Conservation (phyloP, 208 protist species). For the Giardia duodenalis region DNA sequence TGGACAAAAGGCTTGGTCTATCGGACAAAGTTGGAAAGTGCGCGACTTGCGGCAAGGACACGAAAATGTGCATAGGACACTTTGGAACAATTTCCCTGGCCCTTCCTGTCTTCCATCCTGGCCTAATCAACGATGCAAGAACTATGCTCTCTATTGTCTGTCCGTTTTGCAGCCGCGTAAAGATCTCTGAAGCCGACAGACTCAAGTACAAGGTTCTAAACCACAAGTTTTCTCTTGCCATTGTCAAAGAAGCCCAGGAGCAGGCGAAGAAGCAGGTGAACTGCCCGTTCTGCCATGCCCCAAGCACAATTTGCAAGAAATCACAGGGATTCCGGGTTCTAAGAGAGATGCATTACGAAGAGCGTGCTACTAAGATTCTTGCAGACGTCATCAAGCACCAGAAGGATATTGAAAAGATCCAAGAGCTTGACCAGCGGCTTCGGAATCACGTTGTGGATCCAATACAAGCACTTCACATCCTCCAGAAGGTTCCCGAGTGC, state of each 20-base stretch:
- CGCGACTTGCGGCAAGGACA: neutral
- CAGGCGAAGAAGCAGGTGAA: neutral
- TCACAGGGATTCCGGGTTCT: neutral
- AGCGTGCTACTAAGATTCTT: no score
- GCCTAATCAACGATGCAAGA: conserved; percentile 76
- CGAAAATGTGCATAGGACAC: conserved; percentile 76
- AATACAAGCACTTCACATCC: neutral
- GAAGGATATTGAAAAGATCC: neutral
- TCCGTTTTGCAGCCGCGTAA: conserved; percentile 71
- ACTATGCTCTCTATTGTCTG: conserved; percentile 84
- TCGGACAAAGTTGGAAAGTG: neutral
- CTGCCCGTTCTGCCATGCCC: neutral
- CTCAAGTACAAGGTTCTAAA: conserved; percentile 44
- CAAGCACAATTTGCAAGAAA: neutral
- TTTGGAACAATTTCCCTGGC: conserved; percentile 86
- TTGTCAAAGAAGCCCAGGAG: neutral
- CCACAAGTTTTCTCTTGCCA: conserved; percentile 4
- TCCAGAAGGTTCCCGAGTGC: conserved; percentile 54
- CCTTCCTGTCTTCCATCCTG: conserved; percentile 89
- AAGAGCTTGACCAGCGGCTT: conserved; percentile 53
- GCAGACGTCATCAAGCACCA: conserved; percentile 30
- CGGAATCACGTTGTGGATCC: conserved; percentile 35
- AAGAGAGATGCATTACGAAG: conserved; percentile 19
- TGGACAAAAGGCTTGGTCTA: neutral
- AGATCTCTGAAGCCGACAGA: conserved; percentile 58